Evolutionary conservation across 2,329 filamentous ascomycete species (phyloP).

Genomic region (Aspergillus spinulosporus): DNA sequence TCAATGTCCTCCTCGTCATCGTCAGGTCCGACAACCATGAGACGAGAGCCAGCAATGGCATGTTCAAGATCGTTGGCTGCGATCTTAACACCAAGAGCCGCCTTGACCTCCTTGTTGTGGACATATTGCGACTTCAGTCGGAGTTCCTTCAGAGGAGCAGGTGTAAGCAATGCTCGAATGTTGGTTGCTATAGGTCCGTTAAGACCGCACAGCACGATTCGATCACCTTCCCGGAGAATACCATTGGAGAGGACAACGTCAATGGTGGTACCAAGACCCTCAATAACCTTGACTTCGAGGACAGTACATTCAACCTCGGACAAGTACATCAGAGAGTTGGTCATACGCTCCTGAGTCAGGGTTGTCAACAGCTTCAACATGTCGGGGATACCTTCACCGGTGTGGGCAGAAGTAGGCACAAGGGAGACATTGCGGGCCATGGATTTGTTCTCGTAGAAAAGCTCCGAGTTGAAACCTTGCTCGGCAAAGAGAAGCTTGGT

Average conservation of each 20-base stretch:
- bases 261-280: constrained; percentile 97
- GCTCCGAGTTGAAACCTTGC: constrained; percentile 95
- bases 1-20: constrained; percentile 97
- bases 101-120: constrained; percentile 99
- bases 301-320: constrained; percentile 97
- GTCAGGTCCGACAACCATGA: constrained; percentile 90
- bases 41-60: constrained; percentile 91
- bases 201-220: constrained; percentile 93
- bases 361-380: constrained; percentile 94
- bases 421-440: constrained; percentile 95
- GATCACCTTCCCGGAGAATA: constrained; percentile 89
- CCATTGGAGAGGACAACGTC: constrained; percentile 96
- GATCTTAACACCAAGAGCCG: constrained; percentile 97
- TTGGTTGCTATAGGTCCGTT: constrained; percentile 95
- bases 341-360: constrained; percentile 96
- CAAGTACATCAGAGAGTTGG: constrained; percentile 94
- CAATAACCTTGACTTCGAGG: constrained; percentile 97
- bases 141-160: constrained; percentile 87
- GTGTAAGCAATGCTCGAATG: constrained; percentile 89
- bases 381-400: constrained; percentile 98
- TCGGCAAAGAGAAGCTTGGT: constrained; percentile 94
- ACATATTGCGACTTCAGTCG: constrained; percentile 96
- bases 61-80: constrained; percentile 92
- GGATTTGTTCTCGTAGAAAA: constrained; percentile 97
- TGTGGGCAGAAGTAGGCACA: constrained; percentile 94